Evolutionary conservation across 169 alveolate genomes (phyloP).

Genomic region (Plasmodium blacklocki): DNA sequence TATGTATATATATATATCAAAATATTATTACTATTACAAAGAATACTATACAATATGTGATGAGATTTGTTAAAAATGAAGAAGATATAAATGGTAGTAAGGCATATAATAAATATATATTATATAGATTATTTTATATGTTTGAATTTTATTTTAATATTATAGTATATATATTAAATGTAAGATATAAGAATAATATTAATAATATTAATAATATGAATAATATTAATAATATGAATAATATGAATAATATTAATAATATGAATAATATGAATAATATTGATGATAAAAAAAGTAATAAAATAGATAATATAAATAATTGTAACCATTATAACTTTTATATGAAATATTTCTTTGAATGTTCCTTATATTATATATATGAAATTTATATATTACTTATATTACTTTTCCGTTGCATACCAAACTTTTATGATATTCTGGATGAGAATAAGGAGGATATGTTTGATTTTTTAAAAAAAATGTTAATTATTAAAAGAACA

Average conservation of each 20-base stretch:
- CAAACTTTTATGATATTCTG: background rate
- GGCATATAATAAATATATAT: background rate
- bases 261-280: too few species aligned
- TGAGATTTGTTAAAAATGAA: background rate
- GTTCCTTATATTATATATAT: slow-evolving; percentile 22
- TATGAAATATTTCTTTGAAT: slow-evolving; percentile 2
- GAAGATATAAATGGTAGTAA: background rate
- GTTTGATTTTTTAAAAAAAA: slow-evolving; percentile 18
- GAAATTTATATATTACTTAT: slow-evolving; percentile 34
- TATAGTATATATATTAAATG: slow-evolving; percentile 28
- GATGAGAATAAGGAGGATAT: background rate
- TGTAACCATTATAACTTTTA: background rate
- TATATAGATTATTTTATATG: slow-evolving; percentile 21
- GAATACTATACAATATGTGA: background rate
- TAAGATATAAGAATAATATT: background rate
- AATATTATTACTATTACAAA: slow-evolving; percentile 17
- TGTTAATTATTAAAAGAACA: slow-evolving; percentile 3
- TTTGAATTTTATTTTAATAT: slow-evolving; percentile 50
- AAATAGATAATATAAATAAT: background rate
- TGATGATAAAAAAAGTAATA: background rate
- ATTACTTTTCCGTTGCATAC: background rate
- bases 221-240: too few species aligned
- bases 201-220: too few species aligned
- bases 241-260: background rate
- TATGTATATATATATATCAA: slow-evolving; percentile 26